Percentiles rank a stretch among this genome's conserved stretches.
These are phyloP conservation scores for Fonsecaea erecta DNA, from an alignment of 2,329 filamentous ascomycete genomes.

Conservation along the genomic window DNA sequence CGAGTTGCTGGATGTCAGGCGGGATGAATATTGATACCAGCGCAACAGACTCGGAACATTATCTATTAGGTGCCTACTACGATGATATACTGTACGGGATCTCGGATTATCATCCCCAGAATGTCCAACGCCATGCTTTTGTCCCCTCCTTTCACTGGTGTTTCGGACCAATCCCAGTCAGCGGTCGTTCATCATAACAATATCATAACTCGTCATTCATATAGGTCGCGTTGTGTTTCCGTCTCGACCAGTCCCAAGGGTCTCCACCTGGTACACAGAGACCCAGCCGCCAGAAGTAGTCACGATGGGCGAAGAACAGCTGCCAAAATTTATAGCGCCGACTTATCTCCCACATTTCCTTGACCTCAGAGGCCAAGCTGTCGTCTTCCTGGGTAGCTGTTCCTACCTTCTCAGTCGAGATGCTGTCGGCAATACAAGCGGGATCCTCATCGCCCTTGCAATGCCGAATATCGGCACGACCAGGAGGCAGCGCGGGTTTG, in stretches of 20 bases:
- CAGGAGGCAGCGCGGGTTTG: constrained; percentile 71
- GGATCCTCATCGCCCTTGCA: constrained; percentile 75
- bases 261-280: constrained; percentile 81
- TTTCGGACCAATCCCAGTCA: neutral
- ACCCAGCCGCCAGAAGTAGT: constrained; percentile 95
- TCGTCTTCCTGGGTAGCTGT: neutral
- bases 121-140: neutral
- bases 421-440: constrained; percentile 67
- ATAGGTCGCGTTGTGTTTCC: constrained; percentile 25
- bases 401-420: constrained; percentile 35
- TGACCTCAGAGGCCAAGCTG: constrained; percentile 6
- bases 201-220: constrained; percentile 31
- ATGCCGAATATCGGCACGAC: constrained; percentile 67
- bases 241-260: constrained; percentile 37
- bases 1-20: neutral
- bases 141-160: neutral
- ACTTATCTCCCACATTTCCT: constrained; percentile 45
- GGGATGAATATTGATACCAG: neutral
- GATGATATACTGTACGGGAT: neutral
- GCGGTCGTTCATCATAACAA: neutral
- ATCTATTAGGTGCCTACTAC: neutral
- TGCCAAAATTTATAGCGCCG: constrained; percentile 80
- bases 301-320: constrained; percentile 87
- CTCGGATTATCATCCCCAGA: neutral
- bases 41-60: neutral